A percentile compares a stretch with the other conserved stretches of the same genome.
These are phyloP conservation scores for Gilbertella persicaria DNA, from an alignment of 371 early-diverging fungal genomes.

Conservation along the genomic window DNA sequence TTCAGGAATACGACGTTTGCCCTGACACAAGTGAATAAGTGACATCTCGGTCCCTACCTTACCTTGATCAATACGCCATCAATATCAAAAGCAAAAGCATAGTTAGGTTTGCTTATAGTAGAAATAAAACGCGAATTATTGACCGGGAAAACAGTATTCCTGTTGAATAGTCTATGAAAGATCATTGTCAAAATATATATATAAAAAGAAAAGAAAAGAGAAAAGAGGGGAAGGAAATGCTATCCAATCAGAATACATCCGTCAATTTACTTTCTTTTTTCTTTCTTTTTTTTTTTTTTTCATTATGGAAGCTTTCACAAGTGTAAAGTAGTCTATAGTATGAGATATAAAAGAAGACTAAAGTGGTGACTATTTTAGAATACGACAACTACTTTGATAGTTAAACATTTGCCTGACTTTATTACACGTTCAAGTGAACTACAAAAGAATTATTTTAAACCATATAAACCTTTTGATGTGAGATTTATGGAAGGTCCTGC, in stretches of 20 bases:
- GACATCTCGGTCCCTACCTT: background rate
- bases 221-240: too few relatives aligned
- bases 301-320: too few relatives aligned
- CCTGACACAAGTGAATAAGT: constrained; percentile 14
- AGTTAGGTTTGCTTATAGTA: constrained; percentile 30
- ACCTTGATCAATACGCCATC: constrained; percentile 83
- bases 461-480: constrained; percentile 31
- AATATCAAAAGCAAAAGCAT: constrained; percentile 77
- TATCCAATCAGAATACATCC: too few relatives aligned
- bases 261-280: too few relatives aligned
- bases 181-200: background rate
- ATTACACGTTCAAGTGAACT: constrained; percentile 23
- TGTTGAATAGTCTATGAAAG: background rate
- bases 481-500: constrained; percentile 38
- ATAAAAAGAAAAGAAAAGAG: too few relatives aligned
- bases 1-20: constrained; percentile 39
- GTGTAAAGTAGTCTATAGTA: too few relatives aligned
- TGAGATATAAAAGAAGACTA: too few relatives aligned
- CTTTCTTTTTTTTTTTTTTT: too few relatives aligned
- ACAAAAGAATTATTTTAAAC: constrained; percentile 29
- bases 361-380: constrained; percentile 3
- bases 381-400: constrained; percentile 31
- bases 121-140: constrained; percentile 9
- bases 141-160: background rate
- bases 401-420: constrained; percentile 38